These are phyloP conservation scores for Arctium lappa DNA, from an alignment of 129 eudicot species.

Conservation along the genomic window DNA sequence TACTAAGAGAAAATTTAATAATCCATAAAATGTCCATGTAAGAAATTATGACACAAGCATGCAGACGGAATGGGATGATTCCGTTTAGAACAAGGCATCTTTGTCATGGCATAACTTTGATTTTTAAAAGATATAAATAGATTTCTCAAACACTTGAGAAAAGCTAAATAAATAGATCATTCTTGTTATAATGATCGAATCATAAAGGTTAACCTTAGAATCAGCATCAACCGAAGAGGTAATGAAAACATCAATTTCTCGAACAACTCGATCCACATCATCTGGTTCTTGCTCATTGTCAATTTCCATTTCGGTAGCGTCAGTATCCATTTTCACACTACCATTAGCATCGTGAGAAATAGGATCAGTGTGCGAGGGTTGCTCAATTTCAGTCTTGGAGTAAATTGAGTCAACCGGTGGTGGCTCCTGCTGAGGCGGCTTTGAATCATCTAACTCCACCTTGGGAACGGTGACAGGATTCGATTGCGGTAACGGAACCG, in stretches of 20 bases:
- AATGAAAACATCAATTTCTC: slow-evolving; percentile 78
- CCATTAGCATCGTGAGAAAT: slow-evolving; percentile 15
- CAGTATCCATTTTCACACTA: slow-evolving; percentile 31
- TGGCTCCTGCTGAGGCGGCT: slow-evolving; percentile 3
- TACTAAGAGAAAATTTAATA: not conserved
- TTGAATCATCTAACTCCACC: slow-evolving; percentile 33
- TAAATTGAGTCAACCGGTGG: not conserved
- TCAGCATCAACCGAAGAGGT: slow-evolving; percentile 39
- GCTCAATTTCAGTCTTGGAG: slow-evolving; percentile 11
- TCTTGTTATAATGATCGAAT: not conserved
- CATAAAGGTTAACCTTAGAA: slow-evolving; percentile 35
- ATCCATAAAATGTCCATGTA: not conserved
- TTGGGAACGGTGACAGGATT: slow-evolving; percentile 27
- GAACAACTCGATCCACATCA: slow-evolving; percentile 57
- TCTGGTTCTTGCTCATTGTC: slow-evolving; percentile 30
- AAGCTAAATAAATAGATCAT: not conserved
- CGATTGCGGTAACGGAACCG: slow-evolving; percentile 14
- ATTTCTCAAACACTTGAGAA: not conserved
- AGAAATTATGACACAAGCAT: not conserved
- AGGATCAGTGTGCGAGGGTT: not conserved
- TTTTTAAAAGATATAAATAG: not conserved
- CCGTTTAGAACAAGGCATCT: not conserved
- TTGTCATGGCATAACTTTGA: not conserved
- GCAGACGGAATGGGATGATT: not conserved
- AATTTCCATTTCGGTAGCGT: slow-evolving; percentile 26